phyloP scores from a whole-genome alignment of 805 yeast genomes.

The Starmerella lactis-condensi region DNA sequence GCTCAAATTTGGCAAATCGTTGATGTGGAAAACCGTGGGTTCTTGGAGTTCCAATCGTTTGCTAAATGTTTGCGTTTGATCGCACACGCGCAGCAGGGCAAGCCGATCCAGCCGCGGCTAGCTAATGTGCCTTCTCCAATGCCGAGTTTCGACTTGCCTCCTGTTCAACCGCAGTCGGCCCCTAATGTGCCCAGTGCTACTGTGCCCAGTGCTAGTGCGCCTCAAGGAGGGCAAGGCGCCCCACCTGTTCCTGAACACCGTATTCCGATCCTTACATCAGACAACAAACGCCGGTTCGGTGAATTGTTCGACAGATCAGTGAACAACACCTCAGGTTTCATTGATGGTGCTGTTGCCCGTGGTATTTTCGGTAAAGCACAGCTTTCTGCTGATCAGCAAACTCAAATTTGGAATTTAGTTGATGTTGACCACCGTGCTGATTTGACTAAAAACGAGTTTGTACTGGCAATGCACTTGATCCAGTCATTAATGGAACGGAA shows the following conservation, averaged over 20 bases:
- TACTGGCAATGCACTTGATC: constrained; percentile 87
- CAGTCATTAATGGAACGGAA: constrained; percentile 58
- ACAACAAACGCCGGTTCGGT: constrained; percentile 23
- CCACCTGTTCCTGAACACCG: constrained; percentile 12
- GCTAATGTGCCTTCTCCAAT: constrained; percentile 40
- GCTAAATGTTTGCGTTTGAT: constrained; percentile 73
- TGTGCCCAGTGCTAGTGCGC: constrained; percentile 5
- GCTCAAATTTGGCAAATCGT: constrained; percentile 92
- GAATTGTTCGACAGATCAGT: constrained; percentile 52
- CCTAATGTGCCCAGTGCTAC: background rate
- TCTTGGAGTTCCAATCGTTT: constrained; percentile 61
- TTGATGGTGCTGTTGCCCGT: constrained; percentile 66
- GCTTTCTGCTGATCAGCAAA: constrained; percentile 56
- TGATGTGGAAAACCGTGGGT: constrained; percentile 78
- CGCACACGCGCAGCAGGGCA: constrained; percentile 69
- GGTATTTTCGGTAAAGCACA: constrained; percentile 78
- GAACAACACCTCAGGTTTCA: constrained; percentile 35
- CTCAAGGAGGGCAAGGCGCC: constrained; percentile 7
- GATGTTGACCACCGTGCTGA: constrained; percentile 61
- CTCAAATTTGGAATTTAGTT: constrained; percentile 75
- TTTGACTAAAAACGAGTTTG: constrained; percentile 55
- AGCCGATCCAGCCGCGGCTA: constrained; percentile 34
- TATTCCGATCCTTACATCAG: constrained; percentile 23
- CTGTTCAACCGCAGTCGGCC: constrained; percentile 3
- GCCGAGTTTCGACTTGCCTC: constrained; percentile 34